These are phyloP conservation scores for Melanomma pulvis-pyrius DNA, from an alignment of 495 filamentous ascomycete species.

Conservation along the genomic window DNA sequence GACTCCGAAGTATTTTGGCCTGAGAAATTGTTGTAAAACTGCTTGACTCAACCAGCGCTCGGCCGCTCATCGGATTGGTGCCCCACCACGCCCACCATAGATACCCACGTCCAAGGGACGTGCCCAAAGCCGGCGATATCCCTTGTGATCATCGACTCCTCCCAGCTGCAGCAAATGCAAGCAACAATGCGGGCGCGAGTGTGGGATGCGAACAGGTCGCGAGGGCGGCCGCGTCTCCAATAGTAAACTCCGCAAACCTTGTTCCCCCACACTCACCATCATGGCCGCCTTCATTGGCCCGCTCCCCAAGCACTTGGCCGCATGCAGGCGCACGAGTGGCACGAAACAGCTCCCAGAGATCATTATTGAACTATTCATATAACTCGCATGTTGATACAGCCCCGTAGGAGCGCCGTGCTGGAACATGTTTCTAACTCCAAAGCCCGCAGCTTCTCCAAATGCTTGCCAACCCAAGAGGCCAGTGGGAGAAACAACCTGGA, in stretches of 20 bases:
- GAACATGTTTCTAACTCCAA: slow-evolving; percentile 30
- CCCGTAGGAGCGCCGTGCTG: slow-evolving; percentile 3
- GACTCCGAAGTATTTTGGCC: neutral
- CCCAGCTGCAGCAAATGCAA: neutral
- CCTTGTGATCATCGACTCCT: slow-evolving; percentile 9
- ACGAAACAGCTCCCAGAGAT: neutral
- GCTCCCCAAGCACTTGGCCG: slow-evolving; percentile 14
- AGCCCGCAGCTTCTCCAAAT: slow-evolving; percentile 24
- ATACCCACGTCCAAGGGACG: slow-evolving; percentile 6
- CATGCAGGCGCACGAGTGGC: slow-evolving; percentile 13
- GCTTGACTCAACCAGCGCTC: slow-evolving; percentile 24
- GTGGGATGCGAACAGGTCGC: slow-evolving; percentile 23
- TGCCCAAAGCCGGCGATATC: slow-evolving; percentile 2
- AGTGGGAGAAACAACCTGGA: slow-evolving; percentile 7
- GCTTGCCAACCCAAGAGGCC: slow-evolving; percentile 20
- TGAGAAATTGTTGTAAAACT: slow-evolving; percentile 16
- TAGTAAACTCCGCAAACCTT: slow-evolving; percentile 6
- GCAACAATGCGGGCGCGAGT: neutral
- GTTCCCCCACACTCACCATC: slow-evolving; percentile 24
- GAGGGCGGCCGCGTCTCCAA: slow-evolving; percentile 17
- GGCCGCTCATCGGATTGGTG: neutral
- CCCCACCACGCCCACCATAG: slow-evolving; percentile 13
- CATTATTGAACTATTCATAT: slow-evolving; percentile 32
- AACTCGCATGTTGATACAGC: slow-evolving; percentile 36
- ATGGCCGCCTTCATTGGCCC: slow-evolving; percentile 7